Base-by-base conservation (phyloP, 2,329 filamentous ascomycete species). In the Didymella pomorum region DNA sequence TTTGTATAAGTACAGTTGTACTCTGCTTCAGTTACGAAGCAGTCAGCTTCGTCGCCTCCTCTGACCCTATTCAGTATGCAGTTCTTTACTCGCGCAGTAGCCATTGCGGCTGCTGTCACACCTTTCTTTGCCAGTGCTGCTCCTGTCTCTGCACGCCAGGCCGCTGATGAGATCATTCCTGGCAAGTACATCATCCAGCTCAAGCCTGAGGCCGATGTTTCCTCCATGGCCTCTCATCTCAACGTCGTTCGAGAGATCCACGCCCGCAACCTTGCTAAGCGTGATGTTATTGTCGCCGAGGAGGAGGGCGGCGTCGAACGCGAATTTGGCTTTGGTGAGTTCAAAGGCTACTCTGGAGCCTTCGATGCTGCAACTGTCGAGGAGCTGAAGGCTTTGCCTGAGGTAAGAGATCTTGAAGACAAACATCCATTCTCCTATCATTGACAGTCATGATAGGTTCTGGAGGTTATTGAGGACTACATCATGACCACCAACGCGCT, bases 121-220 rank as follows among this genome's bases (percentile, higher is more conserved):
- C 68, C 68, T 3, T 70, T 71, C 31, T 41, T 74, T 1, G 57
- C 60, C 3, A 54, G 63, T 16, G 71, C 68, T 41, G 67, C 65
- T 41, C 71, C 71, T 8, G 42, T 71, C 6, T 31, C 39, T 9
- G 11, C 56, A 10, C 51, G 57, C 14, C 29, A 67, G 20, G 69
- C 80, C 14, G 69, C 80, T 44, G 72, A 74, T 14, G 54, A 23
- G 7, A 43, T 42, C 8, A 47, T 57, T 25, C 43, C 48, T 20
- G 75, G 74, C 60, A 79, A 79, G 71, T 82, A 79, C 67, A 79
- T 81, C 53, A 71, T 81, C 56, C 77, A 76, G 62, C 49, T 81
- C 53, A 79, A 76, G 69, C 71, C 76, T 14, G 71, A 71, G 11
- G 64, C 65, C 3, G 65, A 73, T 45, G 49, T 69, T 43, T 63